Conservation (phyloP, 139 green algal species). For the Trebouxia sp. region DNA sequence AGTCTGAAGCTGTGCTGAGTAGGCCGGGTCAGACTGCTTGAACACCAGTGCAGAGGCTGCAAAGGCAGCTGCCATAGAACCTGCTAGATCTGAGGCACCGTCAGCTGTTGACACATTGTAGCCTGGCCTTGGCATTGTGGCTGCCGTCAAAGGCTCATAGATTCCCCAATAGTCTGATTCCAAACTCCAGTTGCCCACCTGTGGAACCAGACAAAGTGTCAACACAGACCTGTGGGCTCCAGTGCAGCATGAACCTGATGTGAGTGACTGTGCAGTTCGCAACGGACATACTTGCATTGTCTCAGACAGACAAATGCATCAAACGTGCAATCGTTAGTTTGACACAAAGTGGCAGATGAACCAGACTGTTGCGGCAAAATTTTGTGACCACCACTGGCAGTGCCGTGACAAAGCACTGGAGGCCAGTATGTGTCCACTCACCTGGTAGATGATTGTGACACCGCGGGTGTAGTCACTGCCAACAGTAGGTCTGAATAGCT, state of each 20-base stretch:
- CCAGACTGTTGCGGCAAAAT: no score
- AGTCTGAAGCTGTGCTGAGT: slow-evolving; percentile 44
- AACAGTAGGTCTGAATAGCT: slow-evolving; percentile 29
- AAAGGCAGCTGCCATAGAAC: slow-evolving; percentile 63
- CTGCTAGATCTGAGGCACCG: slow-evolving; percentile 57
- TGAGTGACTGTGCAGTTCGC: no score
- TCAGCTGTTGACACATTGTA: slow-evolving; percentile 22
- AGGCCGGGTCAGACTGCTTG: slow-evolving; percentile 45
- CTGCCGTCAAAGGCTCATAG: slow-evolving; percentile 25
- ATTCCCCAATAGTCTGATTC: slow-evolving; percentile 32
- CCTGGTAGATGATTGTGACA: slow-evolving; percentile 42
- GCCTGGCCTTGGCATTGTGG: slow-evolving; percentile 24
- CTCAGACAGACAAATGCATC: no score
- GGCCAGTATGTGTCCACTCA: no score
- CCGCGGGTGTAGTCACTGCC: neutral
- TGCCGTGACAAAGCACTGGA: no score
- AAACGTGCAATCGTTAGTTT: no score
- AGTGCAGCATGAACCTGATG: neutral
- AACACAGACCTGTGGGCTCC: neutral
- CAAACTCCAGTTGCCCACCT: slow-evolving; percentile 40
- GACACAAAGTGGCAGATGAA: no score
- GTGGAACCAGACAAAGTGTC: neutral
- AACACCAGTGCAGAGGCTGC: slow-evolving; percentile 68
- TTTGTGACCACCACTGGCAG: no score
- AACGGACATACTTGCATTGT: no score